A percentile compares a stretch with the other conserved stretches of the same genome.
These are phyloP conservation scores for Talaromyces sp. DNA, from an alignment of 2,329 filamentous ascomycete genomes.

Conservation along the genomic window DNA sequence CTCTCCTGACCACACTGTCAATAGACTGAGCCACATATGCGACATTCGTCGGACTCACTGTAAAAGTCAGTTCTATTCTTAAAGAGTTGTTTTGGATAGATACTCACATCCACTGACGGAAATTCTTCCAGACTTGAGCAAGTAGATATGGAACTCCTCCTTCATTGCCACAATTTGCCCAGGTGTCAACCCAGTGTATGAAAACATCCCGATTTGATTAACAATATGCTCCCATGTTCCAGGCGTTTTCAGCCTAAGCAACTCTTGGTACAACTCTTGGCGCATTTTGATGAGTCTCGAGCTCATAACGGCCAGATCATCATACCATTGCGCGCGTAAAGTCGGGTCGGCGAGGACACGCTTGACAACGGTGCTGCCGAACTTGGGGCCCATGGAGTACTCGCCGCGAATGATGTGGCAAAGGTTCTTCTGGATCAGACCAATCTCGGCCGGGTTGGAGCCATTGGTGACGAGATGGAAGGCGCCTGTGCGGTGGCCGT, in stretches of 20 bases:
- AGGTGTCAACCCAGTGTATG: slow-evolving; percentile 54
- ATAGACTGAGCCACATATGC: slow-evolving; percentile 34
- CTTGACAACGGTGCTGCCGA: slow-evolving; percentile 79
- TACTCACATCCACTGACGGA: slow-evolving; percentile 35
- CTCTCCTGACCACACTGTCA: slow-evolving; percentile 31
- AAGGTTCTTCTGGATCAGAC: slow-evolving; percentile 31
- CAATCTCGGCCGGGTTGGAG: slow-evolving; percentile 22
- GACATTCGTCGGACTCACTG: slow-evolving; percentile 36
- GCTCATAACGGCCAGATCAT: slow-evolving; percentile 83
- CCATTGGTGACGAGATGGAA: slow-evolving; percentile 59
- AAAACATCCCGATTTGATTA: slow-evolving; percentile 86
- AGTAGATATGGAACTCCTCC: slow-evolving; percentile 39
- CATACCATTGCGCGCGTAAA: slow-evolving; percentile 83
- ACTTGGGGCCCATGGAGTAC: slow-evolving; percentile 60
- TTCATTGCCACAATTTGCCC: slow-evolving; percentile 38
- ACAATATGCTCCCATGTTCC: slow-evolving; percentile 98
- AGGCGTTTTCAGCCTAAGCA: slow-evolving; percentile 77
- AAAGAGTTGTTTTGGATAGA: neutral
- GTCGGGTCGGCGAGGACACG: slow-evolving; percentile 70
- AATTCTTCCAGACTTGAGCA: slow-evolving; percentile 34
- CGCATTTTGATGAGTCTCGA: slow-evolving; percentile 92
- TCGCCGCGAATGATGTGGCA: slow-evolving; percentile 35
- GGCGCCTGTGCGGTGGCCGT: slow-evolving; percentile 89
- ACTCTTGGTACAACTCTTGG: slow-evolving; percentile 66
- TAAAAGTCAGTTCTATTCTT: neutral